Evolutionary conservation across 2,329 filamentous ascomycete genomes (phyloP), one percentile per base, ranked within the genome.

Genomic region (Alternaria ventricosa): DNA sequence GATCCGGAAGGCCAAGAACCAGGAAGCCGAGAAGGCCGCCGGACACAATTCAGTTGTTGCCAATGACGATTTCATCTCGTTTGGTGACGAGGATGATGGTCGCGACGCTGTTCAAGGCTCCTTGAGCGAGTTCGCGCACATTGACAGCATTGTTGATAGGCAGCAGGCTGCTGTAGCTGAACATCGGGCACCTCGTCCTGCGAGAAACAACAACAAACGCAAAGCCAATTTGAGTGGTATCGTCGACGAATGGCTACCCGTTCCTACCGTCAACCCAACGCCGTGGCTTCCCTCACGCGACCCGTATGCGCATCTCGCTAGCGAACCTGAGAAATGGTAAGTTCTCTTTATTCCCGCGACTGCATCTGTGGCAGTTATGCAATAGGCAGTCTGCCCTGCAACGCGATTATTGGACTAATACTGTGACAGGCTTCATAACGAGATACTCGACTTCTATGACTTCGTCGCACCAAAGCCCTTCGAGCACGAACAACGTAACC

Each of bases 381-480:
- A 15, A 36, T n/a, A 47, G 20, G 18, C 30, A 36, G 20, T 25
- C n/a, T 36, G 25, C n/a, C 28, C 20, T 53, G 30, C 13, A 18
- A 36, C 11, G 36, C 30, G 36, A 41, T 33, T 12, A 7, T 51
- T 61, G 22, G 44, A 47, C 30, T 61, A 25, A 61, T 22, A 10
- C 44, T 6, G 10, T 20, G 94, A 92, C 18, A 63, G 60, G 79
- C 83, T 99, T 25, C 94, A 98, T 79, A 93, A 94, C 74, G 96
- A 99, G 79, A 90, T 98, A 46, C 83, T 92, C 28, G 92, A 96
- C 72, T 98, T 97, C 77, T 96, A 94, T 77, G 85, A 94, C 36
- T 96, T 90, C 77, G 91, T 97, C 30, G 89, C 87, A 66, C 96
- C 96, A 3, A 87, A 88, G 49, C 80, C 87, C 3, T 96, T 92